Evolutionary conservation across 257 asterid species (phyloP), one percentile per base, ranked within the genome.

Genomic region (Gardenia jasminoides): DNA sequence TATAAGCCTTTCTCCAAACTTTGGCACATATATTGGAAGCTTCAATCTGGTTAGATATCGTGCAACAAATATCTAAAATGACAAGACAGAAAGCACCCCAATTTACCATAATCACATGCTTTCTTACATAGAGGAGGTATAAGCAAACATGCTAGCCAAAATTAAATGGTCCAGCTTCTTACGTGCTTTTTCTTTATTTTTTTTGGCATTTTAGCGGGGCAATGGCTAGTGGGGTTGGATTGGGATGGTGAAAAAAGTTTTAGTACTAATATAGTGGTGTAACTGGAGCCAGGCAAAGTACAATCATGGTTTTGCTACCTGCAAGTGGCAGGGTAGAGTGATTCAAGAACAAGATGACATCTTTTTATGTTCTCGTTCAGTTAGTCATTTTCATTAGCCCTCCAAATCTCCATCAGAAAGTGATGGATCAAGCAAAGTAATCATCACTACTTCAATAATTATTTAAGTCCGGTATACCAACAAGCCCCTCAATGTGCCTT

Each of bases 351-450:
- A 47, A 58, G 43, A 46, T 20, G 28, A 28, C 28, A 70, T 78
- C 9, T 44, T 17, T 52, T 62, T 39, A 13, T 73, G 73, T 69
- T 61, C 43, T 74, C 50, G 66, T 64, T 47, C 30, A 79, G 77
- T 71, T 54, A 74, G 83, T 80, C 83, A 67, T 46, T 70, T 69
- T 80, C 83, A 74, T 80, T 80, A 74, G 61, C 33, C n/a, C 61
- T 62, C 54, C 30, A 79, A 46, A 62, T 61, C 66, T 19, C 54
- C 64, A 46, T 72, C 44, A 73, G 61, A 73, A 64, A 80, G 69
- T 73, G 61, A 80, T 74, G 44, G 61, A 46, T 48, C 66, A 66
- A 66, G 62, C 36, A 52, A 52, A 28, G 33, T 76, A 44, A 19
- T 36, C 58, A 50, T 30, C 47, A 50, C 76, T 30, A 30, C 46